Base-by-base conservation (phyloP, 768 basidiomycete species). In the Coprinopsis marcescibilis region DNA sequence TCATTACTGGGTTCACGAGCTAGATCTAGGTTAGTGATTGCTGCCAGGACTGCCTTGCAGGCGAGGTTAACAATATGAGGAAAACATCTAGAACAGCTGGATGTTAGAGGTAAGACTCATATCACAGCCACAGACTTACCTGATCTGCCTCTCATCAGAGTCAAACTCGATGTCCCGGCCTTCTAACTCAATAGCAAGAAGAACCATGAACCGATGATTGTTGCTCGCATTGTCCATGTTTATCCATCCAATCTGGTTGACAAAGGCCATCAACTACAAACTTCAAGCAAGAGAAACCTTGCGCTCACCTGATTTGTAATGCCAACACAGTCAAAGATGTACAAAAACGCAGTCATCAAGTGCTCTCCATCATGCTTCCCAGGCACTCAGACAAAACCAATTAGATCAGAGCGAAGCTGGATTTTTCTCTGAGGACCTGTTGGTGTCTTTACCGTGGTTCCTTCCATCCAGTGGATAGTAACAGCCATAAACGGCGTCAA, bases 311-410 rank as follows among this genome's bases (percentile, higher is more conserved):
- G 13, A 6, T 33, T 19, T n/a, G 45, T 32, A 19, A 48, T 39
- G 1, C 29, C 29, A 2, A 48, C 5, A 2, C 38, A 15, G 25
- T 48, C 38, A 4, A 48, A 14, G 23, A 48, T 17, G 35, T 52
- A 33, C 1, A 64, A 40, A 24, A 64, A 54, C n/a, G 52, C 41
- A 8, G 51, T 46, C 0, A 52, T 63, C 13, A 67, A 42, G 34
- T 61, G 52, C 3, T 51, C 54, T 0, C 67, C 65, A 30, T 52
- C 52, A 45, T 71, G 69, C 10, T 50, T 50, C 2, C 65, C 65
- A 3, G 51, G 46, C 10, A 69, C 46, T 24, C 58, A 24, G 0
- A 58, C 57, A 44, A 70, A 71, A 5, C 63, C 62, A 8, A 66
- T 42, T 0, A 70, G 54, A 2, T 56, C 50, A 24, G 55, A 57